Conservation (phyloP, 768 basidiomycete genomes). For the Russula griseocarnosa region DNA sequence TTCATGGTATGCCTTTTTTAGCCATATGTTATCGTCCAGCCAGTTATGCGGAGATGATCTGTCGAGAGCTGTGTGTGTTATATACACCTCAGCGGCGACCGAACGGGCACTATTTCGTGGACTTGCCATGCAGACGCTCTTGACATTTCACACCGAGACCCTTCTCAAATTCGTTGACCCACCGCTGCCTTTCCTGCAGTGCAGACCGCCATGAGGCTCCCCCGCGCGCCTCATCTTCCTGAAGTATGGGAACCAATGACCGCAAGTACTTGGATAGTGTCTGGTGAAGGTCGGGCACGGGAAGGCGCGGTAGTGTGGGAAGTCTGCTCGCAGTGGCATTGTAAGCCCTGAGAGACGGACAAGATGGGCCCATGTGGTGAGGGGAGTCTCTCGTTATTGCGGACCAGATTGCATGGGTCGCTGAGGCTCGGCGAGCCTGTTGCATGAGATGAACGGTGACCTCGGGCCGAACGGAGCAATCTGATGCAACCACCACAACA, state of each 20-base stretch:
- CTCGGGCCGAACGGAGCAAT: no score
- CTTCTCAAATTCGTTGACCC: constrained; percentile 64
- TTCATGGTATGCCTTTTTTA: constrained; percentile 80
- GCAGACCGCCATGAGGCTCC: constrained; percentile 50
- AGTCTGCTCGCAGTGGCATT: not conserved
- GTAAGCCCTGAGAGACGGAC: not conserved
- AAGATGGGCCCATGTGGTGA: constrained; percentile 5
- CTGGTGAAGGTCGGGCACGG: constrained; percentile 72
- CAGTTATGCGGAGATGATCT: constrained; percentile 82
- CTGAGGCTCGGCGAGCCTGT: not conserved
- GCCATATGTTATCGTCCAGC: constrained; percentile 93
- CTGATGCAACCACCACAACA: constrained; percentile 34
- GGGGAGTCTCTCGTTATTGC: not conserved
- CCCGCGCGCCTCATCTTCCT: constrained; percentile 61
- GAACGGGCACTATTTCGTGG: constrained; percentile 20
- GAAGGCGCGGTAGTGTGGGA: constrained; percentile 58
- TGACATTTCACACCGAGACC: constrained; percentile 72
- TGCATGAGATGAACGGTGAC: no score
- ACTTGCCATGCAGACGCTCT: constrained; percentile 63
- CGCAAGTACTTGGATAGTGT: constrained; percentile 75
- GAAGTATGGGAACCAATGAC: constrained; percentile 73
- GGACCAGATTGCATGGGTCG: constrained; percentile 7
- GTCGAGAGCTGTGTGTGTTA: constrained; percentile 66
- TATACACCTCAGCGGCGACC: constrained; percentile 13
- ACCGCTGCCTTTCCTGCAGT: constrained; percentile 51